Conservation (phyloP, 2,329 filamentous ascomycete species). For the Pezizomycotina sp. region DNA sequence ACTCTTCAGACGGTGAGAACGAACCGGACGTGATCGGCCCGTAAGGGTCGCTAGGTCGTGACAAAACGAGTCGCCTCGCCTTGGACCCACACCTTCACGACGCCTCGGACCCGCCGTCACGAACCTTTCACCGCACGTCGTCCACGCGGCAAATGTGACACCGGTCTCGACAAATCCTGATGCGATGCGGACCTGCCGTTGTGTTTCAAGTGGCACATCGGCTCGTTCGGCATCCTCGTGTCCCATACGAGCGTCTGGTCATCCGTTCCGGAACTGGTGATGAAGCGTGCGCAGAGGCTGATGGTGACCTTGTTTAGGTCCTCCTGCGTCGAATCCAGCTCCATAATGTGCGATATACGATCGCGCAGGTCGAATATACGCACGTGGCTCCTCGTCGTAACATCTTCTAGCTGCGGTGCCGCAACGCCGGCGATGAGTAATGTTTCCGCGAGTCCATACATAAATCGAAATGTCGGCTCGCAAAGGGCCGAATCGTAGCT, state of each 20-base stretch:
- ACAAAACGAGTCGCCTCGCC: conserved; percentile 20
- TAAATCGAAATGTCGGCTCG: conserved; percentile 21
- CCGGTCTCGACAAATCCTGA: conserved; percentile 20
- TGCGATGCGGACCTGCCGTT: conserved; percentile 12
- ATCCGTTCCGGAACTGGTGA: conserved; percentile 22
- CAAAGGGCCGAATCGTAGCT: conserved; percentile 8
- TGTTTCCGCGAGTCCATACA: conserved; percentile 13
- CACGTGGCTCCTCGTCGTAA: too few relatives aligned
- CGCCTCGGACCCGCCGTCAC: conserved; percentile 23
- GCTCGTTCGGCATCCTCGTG: conserved; percentile 6
- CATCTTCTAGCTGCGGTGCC: too few relatives aligned
- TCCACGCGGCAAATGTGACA: conserved; percentile 23
- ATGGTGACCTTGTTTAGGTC: conserved; percentile 25
- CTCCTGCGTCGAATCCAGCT: conserved; percentile 19
- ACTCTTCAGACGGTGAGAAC: conserved; percentile 22
- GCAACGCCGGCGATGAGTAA: conserved; percentile 10
- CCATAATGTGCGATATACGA: conserved; percentile 6
- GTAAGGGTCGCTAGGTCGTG: conserved; percentile 21
- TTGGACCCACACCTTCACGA: conserved; percentile 24
- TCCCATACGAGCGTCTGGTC: conserved; percentile 23
- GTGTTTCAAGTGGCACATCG: conserved; percentile 20
- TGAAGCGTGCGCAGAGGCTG: conserved; percentile 21
- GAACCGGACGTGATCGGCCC: conserved; percentile 23
- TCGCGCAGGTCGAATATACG: conserved; percentile 13
- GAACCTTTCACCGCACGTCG: conserved; percentile 8